Conservation (phyloP, 2,329 filamentous ascomycete species). For the Ceratocystis variospora region DNA sequence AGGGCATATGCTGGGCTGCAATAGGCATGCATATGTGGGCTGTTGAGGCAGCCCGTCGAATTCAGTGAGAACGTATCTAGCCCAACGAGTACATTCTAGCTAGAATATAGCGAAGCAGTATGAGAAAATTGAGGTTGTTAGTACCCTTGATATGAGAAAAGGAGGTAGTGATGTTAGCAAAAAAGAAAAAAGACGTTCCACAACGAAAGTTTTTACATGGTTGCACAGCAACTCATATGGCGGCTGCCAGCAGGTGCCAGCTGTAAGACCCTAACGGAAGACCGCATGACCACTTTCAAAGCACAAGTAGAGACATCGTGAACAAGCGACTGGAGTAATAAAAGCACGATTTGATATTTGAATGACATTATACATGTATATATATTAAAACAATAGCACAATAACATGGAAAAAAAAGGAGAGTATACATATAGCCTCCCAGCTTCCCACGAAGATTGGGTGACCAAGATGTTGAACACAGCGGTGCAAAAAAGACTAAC, state of each 20-base stretch:
- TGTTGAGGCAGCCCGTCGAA: neutral
- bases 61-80: neutral
- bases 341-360: neutral
- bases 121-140: too few relatives aligned
- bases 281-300: neutral
- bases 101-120: too few relatives aligned
- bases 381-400: neutral
- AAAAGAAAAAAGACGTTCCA: neutral
- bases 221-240: neutral
- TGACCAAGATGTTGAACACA: neutral
- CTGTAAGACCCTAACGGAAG: neutral
- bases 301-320: too few relatives aligned
- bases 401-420: neutral
- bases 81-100: too few relatives aligned
- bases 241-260: neutral
- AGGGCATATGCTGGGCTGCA: neutral
- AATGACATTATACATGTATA: too few relatives aligned
- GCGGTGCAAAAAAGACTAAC: neutral
- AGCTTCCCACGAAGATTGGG: slow-evolving; percentile 11
- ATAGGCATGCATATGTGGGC: neutral
- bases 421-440: neutral
- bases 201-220: neutral
- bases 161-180: neutral
- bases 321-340: neutral
- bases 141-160: too few relatives aligned